Evolutionary conservation across 768 basidiomycete species (phyloP).

Genomic region (Mycena pura): DNA sequence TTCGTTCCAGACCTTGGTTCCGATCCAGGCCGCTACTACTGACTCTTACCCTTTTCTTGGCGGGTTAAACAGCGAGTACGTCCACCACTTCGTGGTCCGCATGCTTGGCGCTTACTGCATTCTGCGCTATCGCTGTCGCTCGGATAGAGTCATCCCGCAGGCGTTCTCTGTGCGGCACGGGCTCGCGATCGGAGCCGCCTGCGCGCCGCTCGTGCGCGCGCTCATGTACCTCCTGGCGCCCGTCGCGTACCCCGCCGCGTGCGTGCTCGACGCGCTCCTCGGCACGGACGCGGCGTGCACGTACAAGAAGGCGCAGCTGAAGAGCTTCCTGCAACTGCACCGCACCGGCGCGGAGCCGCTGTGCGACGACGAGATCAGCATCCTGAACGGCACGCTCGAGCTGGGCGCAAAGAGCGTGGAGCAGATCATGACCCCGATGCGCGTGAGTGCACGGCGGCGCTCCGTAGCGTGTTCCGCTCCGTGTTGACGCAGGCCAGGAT

Average conservation of each 20-base stretch:
- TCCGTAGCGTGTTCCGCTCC: too few relatives aligned
- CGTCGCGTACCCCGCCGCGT: constrained; percentile 82
- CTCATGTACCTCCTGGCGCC: constrained; percentile 81
- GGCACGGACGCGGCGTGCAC: constrained; percentile 76
- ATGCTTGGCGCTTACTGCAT: constrained; percentile 31
- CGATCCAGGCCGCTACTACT: neutral
- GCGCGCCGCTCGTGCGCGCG: constrained; percentile 74
- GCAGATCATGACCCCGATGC: constrained; percentile 84
- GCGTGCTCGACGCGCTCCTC: constrained; percentile 81
- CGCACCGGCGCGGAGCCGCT: constrained; percentile 79
- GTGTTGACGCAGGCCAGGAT: too few relatives aligned
- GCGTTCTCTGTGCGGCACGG: constrained; percentile 81
- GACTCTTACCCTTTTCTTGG: constrained; percentile 39
- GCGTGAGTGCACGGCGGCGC: too few relatives aligned
- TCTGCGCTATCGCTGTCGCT: neutral
- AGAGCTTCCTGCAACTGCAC: constrained; percentile 82
- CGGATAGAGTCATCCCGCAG: constrained; percentile 66
- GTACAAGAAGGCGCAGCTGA: constrained; percentile 76
- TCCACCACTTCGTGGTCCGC: constrained; percentile 44
- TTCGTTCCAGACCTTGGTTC: neutral
- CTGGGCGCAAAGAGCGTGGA: constrained; percentile 78
- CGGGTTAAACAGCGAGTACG: constrained; percentile 63
- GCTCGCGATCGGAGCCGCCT: constrained; percentile 78
- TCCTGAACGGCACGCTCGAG: constrained; percentile 80
- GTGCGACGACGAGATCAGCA: constrained; percentile 82